Percentiles rank a stretch among this genome's conserved stretches.
Evolutionary conservation across 495 filamentous ascomycete genomes (phyloP).

Genomic region (Penicillium tannophilum): DNA sequence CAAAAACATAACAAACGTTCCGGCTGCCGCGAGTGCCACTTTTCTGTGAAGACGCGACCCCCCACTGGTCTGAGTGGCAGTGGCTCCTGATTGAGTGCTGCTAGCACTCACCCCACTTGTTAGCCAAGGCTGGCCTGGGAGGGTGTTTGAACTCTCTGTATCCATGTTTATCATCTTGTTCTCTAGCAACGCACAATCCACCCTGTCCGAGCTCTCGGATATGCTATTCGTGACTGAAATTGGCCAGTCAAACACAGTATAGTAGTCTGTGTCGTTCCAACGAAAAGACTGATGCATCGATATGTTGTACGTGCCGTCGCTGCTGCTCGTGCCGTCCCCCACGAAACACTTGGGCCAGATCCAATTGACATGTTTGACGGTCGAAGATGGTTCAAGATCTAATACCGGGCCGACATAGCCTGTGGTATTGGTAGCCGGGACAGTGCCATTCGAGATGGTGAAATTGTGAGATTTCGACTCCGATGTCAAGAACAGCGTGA

Average conservation of each 20-base stretch:
- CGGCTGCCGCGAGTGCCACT: conserved; percentile 12
- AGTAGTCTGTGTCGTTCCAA: conserved; percentile 60
- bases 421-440: conserved; percentile 39
- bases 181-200: conserved; percentile 23
- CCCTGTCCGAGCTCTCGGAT: conserved; percentile 18
- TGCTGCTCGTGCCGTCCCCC: conserved; percentile 48
- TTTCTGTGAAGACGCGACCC: conserved; percentile 3
- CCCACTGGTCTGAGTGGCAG: conserved; percentile 7
- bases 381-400: conserved; percentile 60
- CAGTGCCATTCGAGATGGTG: conserved; percentile 66
- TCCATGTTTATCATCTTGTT: conserved; percentile 22
- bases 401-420: conserved; percentile 63
- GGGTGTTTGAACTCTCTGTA: conserved; percentile 19
- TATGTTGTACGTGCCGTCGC: conserved; percentile 50
- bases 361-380: conserved; percentile 72
- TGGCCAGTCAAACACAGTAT: conserved; percentile 69
- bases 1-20: conserved; percentile 4
- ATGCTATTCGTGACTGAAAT: conserved; percentile 69
- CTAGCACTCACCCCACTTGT: conserved; percentile 14
- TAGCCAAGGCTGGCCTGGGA: conserved; percentile 27
- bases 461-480: conserved; percentile 62
- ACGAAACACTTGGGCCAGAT: conserved; percentile 66
- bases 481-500: conserved; percentile 68
- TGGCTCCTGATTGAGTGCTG: conserved; percentile 7
- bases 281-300: conserved; percentile 69